Evolutionary conservation across 2,329 filamentous ascomycete genomes (phyloP), one percentile per base, ranked within the genome.

Genomic region (Pseudogymnoascus sp.): DNA sequence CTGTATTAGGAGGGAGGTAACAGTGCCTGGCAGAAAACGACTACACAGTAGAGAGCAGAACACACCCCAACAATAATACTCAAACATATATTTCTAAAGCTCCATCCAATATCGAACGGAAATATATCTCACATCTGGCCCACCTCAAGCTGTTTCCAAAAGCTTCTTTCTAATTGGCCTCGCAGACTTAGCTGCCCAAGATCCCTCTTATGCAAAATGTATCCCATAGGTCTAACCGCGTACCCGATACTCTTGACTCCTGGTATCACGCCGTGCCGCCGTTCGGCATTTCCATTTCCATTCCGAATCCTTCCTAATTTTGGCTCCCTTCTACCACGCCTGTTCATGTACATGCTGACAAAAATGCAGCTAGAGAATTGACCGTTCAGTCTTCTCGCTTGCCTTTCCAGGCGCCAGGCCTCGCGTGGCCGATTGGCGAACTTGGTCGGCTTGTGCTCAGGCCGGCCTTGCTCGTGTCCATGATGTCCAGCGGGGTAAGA

Each of bases 371-470:
- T n/a, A 33, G n/a, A 54, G n/a, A 54, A 20, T 54, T 54, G 25
- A 20, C 16, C n/a, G 16, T 35, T 54, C 47, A 54, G 28, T 54
- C 47, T 35, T 54, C 47, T 6, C 47, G 47, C 47, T 54, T 54
- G 9, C 47, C 47, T 4, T 54, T 54, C 47, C 47, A 54, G 28
- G 47, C 47, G 43, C 74, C 74, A 9, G 73, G 67, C 58, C 77
- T 72, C 4, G 74, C 70, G 61, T 79, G 74, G 57, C 79, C 72
- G 62, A 71, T 68, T 4, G 80, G 80, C 4, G 79, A 81, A 7
- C 72, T 74, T 11, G 80, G 80, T 41, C 79, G 73, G 1, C 81
- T 84, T 9, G 81, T 81, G 2, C 81, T 80, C 54, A 82, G 65
- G 2, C 77, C 77, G 57, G 80, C 77, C 12, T 74, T 75, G 58